Evolutionary conservation across 1,284 basidiomycete species (phyloP), one percentile per base, ranked within the genome.

Genomic region (Ganoderma leucocontextum): DNA sequence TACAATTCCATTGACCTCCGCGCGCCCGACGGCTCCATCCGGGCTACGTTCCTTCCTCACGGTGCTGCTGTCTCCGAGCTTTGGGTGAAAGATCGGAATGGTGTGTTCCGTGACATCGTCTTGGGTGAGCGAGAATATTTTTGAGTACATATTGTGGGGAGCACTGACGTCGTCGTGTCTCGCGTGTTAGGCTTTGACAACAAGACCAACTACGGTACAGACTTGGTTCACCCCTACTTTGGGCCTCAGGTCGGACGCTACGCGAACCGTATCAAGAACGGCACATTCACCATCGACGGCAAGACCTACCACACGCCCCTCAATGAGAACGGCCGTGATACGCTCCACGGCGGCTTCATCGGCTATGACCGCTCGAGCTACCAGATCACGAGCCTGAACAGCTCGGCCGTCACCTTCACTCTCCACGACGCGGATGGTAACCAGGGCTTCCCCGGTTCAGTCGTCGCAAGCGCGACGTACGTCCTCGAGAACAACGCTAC

Each of bases 281-380:
- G 84, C 84, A 85, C 83, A 1, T 88, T 87, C 73, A 86, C 86
- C 2, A 86, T 88, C 58, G 86, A 87, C 1, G 84, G 81, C 0
- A 82, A 83, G 65, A 83, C 84, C 0, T 88, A 82, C 71, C 83
- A 86, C 60, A 85, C 86, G 25, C 83, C 85, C 2, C 82, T 80
- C 0, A 88, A 87, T 72, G 86, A 87, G 67, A 79, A 82, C 64
- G 76, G 82, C 68, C 69, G 25, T 74, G 58, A 84, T 49, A 87
- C 86, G 2, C 78, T 88, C 0, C 87, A 88, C 72, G 86, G 86
- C 2, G 86, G 87, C 12, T 81, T 84, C 10, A 76, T 79, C 61
- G 87, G 87, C 47, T 88, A 85, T 83, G 86, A 87, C 72, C 80
- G 85, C 29, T 82, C 84, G 10, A 85, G 84, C 75, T 89, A 86